Evolutionary conservation across 2,329 filamentous ascomycete genomes (phyloP).

Genomic region (Botryotinia globosa): DNA sequence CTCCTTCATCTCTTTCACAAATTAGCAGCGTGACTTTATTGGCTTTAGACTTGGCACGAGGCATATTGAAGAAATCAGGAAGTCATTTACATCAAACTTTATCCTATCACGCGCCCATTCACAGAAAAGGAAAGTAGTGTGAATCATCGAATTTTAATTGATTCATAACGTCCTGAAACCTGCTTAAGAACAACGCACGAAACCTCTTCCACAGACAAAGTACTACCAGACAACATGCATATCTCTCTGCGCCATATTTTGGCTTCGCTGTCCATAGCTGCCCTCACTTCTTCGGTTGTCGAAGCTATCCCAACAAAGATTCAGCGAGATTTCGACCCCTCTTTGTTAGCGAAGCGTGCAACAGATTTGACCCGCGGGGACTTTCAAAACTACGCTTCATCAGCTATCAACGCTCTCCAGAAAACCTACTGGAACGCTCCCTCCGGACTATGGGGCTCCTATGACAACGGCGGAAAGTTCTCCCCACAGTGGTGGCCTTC

Average conservation of each 20-base stretch:
- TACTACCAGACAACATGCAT: conserved; percentile 1
- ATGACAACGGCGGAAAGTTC: conserved; percentile 56
- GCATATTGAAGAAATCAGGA: background rate
- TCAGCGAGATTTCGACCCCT: background rate
- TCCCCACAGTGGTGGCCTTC: conserved; percentile 68
- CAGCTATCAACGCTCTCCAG: conserved; percentile 18
- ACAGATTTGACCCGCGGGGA: background rate
- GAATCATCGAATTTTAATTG: background rate
- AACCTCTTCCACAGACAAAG: background rate
- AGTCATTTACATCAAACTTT: background rate
- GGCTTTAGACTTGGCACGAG: background rate
- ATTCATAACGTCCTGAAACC: background rate
- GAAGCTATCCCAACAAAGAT: background rate
- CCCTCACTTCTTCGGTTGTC: background rate
- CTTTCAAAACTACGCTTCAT: conserved; percentile 17
- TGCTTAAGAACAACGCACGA: background rate
- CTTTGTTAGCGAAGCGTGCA: background rate
- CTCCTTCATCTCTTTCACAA: background rate
- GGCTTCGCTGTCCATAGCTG: background rate
- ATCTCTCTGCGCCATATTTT: background rate
- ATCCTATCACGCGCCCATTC: background rate
- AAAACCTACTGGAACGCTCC: conserved; percentile 47
- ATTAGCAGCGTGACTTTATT: background rate
- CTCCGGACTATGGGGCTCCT: conserved; percentile 59
- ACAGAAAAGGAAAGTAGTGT: background rate